Base-by-base conservation (phyloP, 176 grass and related monocot species). In the Avena insularis region DNA sequence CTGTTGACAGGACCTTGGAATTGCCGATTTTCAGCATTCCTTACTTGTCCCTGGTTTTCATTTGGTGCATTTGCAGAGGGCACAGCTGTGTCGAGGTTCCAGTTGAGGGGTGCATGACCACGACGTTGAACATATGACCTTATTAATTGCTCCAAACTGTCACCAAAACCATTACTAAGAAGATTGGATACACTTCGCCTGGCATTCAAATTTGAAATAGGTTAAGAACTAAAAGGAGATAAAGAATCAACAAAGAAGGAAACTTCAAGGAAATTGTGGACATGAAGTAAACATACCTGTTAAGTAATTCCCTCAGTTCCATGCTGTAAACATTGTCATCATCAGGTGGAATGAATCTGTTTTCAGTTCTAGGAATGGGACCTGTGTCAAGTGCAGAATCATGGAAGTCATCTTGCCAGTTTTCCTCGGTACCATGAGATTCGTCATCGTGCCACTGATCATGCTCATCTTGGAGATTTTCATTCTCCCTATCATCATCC, bases 181-280 rank as follows among this genome's bases (percentile, higher is more conserved):
- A 99, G 94, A 91, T 99, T 99, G 81, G 97, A 99, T 40, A 99
- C 97, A 50, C 97, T 99, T 88, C 97, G 92, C 92, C 97, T 99
- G 77, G 50, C 23, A 83, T 48, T 75, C 69, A 84, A 55, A 56
- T 14, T 62, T 62, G 80, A 31, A 79, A 90, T 62, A 38, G 51
- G 60, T 71, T 87, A 55, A 50, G 48, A 58, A 35, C 60, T 72
- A 82, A 20, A 23, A 78, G 6, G 5, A 91, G 21, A 75, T 35
- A 11, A 82, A 43, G 59, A 82, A 81, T 82, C 31, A 82, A 57
- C 73, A 43, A 51, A 31, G 6, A 64, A 36, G 57, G 20, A 38
- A 83, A 9, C 8, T 82, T 57, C 12, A 12, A 79, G 61, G 27
- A 71, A 81, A 65, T 65, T 84, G 20, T 13, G 1, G 67, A 9